A percentile compares a stretch with the other conserved stretches of the same genome.
Conservation (phyloP, 1,139 yeast genomes). For the Sugiyamaella neomexicana region DNA sequence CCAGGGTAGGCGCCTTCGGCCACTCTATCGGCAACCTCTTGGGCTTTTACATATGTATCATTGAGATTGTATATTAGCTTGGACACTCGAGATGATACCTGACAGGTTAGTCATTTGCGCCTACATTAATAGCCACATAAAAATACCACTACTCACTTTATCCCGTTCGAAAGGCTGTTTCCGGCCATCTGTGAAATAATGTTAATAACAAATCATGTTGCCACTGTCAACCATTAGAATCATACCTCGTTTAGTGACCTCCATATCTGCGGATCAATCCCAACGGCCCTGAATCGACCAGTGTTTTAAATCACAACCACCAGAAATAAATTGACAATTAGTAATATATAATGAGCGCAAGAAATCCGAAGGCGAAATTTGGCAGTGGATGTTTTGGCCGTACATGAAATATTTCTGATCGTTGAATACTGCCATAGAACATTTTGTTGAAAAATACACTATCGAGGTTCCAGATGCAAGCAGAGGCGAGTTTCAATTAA, state of each 20-base stretch:
- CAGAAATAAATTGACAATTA: background rate
- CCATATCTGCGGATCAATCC: slow-evolving; percentile 1
- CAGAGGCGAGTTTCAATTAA: background rate
- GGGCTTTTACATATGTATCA: slow-evolving; percentile 65
- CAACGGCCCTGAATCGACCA: background rate
- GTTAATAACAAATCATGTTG: background rate
- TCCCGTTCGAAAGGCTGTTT: slow-evolving; percentile 74
- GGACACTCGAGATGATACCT: slow-evolving; percentile 53
- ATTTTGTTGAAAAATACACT: background rate
- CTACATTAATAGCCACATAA: background rate
- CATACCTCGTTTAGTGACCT: slow-evolving; percentile 15
- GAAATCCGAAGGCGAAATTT: background rate
- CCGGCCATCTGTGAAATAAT: slow-evolving; percentile 53
- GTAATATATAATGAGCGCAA: background rate
- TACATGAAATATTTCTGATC: background rate
- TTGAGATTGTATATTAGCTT: slow-evolving; percentile 60
- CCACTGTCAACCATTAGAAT: background rate
- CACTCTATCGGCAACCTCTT: slow-evolving; percentile 68
- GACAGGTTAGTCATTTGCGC: background rate
- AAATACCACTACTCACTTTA: slow-evolving; percentile 40
- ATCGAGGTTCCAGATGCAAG: background rate
- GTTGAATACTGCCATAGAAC: background rate
- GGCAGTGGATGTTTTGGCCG: background rate
- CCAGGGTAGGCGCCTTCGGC: slow-evolving; percentile 79
- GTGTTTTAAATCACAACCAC: background rate